These are phyloP conservation scores for Albifimbria verrucaria DNA, from an alignment of 2,329 filamentous ascomycete genomes.

Conservation along the genomic window DNA sequence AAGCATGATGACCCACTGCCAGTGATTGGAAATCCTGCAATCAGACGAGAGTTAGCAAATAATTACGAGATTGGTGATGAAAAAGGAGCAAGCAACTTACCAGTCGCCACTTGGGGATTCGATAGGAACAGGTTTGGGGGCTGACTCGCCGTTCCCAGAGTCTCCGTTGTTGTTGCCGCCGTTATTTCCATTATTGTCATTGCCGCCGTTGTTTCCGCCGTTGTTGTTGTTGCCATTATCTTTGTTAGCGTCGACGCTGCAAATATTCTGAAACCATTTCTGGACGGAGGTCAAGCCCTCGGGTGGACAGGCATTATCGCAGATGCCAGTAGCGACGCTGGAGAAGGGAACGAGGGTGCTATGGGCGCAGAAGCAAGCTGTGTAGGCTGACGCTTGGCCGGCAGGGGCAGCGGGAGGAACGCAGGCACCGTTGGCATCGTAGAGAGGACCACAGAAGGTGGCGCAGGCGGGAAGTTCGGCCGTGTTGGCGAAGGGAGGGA, in stretches of 20 bases:
- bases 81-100: conserved; percentile 29
- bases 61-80: not conserved
- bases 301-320: conserved; percentile 55
- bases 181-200: not conserved
- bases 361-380: conserved; percentile 72
- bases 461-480: conserved; percentile 59
- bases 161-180: not conserved
- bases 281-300: conserved; percentile 52
- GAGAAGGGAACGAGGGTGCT: conserved; percentile 56
- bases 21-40: conserved; percentile 64
- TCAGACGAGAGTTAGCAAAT: conserved; percentile 4
- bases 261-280: conserved; percentile 69
- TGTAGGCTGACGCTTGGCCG: conserved; percentile 51
- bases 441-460: conserved; percentile 54
- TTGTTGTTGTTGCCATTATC: conserved; percentile 10
- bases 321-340: conserved; percentile 55
- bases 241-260: conserved; percentile 39
- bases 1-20: conserved; percentile 79
- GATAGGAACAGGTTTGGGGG: too few species aligned
- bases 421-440: conserved; percentile 70
- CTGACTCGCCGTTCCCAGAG: not conserved
- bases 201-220: conserved; percentile 9
- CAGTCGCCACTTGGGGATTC: conserved; percentile 43
- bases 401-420: conserved; percentile 53
- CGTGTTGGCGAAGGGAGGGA: conserved; percentile 49